These are phyloP conservation scores for Acanthamoeba healyi DNA, from an alignment of 208 protist species.

Conservation along the genomic window DNA sequence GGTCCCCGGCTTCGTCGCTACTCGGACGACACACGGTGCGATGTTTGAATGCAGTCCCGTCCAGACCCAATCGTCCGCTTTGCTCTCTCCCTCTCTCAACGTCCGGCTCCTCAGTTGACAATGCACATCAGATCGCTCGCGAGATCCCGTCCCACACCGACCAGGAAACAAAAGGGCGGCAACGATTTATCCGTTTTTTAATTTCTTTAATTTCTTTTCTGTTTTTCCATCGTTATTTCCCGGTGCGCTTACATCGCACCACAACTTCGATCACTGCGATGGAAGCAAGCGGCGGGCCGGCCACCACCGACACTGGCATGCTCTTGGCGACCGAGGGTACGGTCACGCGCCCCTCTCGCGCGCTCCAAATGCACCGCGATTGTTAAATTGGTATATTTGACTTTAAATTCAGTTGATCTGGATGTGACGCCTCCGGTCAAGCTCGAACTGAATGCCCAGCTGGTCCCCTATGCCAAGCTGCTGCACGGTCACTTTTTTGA, in stretches of 20 bases:
- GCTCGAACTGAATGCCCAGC: neutral
- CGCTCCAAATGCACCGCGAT: too few species aligned
- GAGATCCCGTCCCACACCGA: too few species aligned
- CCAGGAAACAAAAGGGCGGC: neutral
- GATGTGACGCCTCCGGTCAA: neutral
- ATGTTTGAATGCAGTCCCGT: too few species aligned
- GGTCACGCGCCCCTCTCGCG: too few species aligned
- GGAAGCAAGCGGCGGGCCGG: neutral
- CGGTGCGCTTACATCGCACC: neutral
- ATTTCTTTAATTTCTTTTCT: neutral
- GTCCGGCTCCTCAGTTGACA: too few species aligned
- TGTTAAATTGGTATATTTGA: neutral
- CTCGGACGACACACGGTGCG: too few species aligned
- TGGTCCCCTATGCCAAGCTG: neutral
- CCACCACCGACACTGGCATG: neutral
- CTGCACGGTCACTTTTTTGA: constrained; percentile 9
- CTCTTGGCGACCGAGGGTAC: neutral
- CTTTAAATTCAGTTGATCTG: neutral
- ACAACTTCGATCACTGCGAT: neutral
- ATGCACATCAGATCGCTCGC: neutral
- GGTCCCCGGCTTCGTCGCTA: too few species aligned
- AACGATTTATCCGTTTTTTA: neutral
- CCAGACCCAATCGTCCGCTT: neutral
- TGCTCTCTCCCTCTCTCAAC: neutral
- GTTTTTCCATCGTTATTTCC: neutral